Percentiles rank a stretch among this genome's conserved stretches.
phyloP scores from a whole-genome alignment of 208 protist species.

The Acanthamoeba culbertsoni region DNA sequence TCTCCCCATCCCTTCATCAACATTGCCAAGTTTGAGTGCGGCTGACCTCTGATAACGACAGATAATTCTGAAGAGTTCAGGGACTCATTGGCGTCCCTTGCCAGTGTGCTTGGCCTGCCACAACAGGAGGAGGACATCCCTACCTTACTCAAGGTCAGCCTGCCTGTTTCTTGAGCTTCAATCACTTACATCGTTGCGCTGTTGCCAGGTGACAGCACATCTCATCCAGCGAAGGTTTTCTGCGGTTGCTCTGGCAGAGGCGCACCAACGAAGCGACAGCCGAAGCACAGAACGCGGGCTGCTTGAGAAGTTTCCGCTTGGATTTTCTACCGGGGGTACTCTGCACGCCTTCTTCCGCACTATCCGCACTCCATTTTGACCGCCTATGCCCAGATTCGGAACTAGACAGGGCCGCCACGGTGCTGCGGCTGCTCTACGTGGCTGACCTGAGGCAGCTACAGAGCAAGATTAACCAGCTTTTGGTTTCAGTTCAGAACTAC shows the following conservation, averaged over 20 bases:
- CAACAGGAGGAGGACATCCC: not conserved
- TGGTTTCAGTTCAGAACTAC: slow-evolving; percentile 64
- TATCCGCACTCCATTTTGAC: not conserved
- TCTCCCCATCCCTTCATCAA: not conserved
- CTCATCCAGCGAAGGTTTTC: not conserved
- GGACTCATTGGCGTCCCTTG: not conserved
- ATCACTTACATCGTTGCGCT: not conserved
- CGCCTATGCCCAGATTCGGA: not conserved
- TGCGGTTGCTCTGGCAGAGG: not conserved
- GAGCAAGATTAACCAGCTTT: slow-evolving; percentile 72
- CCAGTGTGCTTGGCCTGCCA: not conserved
- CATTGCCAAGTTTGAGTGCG: not conserved
- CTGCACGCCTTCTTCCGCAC: not conserved
- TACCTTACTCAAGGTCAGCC: not conserved
- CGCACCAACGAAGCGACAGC: not conserved
- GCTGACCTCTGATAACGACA: not conserved
- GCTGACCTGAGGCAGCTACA: slow-evolving; percentile 71
- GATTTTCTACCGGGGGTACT: slow-evolving; percentile 17
- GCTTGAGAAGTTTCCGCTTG: not conserved
- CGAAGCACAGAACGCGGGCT: not conserved
- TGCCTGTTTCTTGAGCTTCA: not conserved
- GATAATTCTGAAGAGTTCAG: not conserved
- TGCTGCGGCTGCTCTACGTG: slow-evolving; percentile 74
- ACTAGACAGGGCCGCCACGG: slow-evolving; percentile 48
- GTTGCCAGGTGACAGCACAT: not conserved